Evolutionary conservation across 1,139 yeast species (phyloP), one percentile per base, ranked within the genome.

Genomic region (Debaryomyces udenii): DNA sequence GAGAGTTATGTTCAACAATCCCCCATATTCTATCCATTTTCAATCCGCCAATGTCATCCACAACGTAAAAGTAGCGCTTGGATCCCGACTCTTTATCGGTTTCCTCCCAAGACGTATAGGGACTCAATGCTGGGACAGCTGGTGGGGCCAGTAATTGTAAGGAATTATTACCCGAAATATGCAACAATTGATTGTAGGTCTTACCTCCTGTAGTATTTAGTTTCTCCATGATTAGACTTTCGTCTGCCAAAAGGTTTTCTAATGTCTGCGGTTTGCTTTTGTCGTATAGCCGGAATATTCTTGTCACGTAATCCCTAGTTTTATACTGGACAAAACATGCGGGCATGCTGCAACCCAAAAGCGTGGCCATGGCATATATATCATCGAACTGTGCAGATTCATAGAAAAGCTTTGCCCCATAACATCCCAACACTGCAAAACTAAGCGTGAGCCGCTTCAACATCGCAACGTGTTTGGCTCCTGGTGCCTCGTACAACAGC

Each of bases 21-120:
- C 93, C 90, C 93, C 96, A 83, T 3, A 87, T 59, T 41, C 96
- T 67, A 53, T 87, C 95, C 96, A 87, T 87, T 50, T 80, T 80
- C 55, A 85, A 66, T 1, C 95, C 95, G 2, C 95, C 94, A 34
- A 85, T 70, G 49, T 86, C 84, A 55, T 87, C 95, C 6, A 76
- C 78, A 3, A 87, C 76, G 51, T 81, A 85, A 58, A 72, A 80
- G 27, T 67, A 64, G 46, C 71, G 66, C 42, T 53, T 64, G 34
- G 57, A 48, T 1, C 68, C 65, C 1, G 68, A 55, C 17, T 67
- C 63, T 4, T 63, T 56, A 28, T 74, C 75, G 10, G 50, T 55
- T 33, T 76, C 76, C 35, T 74, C 67, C 84, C 93, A 81, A 38
- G 81, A 76, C 23, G 78, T 72, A 67, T 81, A 83, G 0, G 90